phyloP scores from a whole-genome alignment of 2,329 filamentous ascomycete species.

The Trichoderma endophyticum region DNA sequence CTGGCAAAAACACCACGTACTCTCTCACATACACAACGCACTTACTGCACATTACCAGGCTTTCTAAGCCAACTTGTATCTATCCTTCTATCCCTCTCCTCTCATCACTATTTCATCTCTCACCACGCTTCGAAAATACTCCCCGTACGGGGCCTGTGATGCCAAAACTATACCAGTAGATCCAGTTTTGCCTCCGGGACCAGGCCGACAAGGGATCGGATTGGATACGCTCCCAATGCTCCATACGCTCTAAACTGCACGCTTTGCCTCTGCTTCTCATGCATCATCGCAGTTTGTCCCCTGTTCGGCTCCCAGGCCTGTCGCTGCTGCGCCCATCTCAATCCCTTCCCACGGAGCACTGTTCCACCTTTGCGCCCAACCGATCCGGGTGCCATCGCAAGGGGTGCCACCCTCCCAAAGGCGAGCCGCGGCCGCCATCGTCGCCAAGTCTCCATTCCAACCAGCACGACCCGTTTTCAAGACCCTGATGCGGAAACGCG shows the following conservation, averaged over 20 bases:
- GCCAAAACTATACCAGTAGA: not conserved
- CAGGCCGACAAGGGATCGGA: not conserved
- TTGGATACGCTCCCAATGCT: not conserved
- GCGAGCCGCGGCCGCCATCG: constrained; percentile 16
- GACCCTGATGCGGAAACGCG: constrained; percentile 8
- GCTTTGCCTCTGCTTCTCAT: not conserved
- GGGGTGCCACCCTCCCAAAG: constrained; percentile 11
- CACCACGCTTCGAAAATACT: not conserved
- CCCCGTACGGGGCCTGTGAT: not conserved
- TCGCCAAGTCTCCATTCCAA: constrained; percentile 10
- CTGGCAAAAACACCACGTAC: not conserved
- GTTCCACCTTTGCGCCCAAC: constrained; percentile 12
- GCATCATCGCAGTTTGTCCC: not conserved
- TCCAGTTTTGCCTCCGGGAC: not conserved
- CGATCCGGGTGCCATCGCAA: constrained; percentile 11
- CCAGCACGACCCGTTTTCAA: constrained; percentile 1
- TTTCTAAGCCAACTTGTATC: not conserved
- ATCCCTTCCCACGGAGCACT: not conserved
- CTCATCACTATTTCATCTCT: too few relatives aligned
- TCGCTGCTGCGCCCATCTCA: constrained; percentile 4
- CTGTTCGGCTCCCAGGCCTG: not conserved
- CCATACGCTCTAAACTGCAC: not conserved
- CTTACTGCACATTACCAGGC: not conserved
- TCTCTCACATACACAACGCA: not conserved
- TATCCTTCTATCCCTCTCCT: not conserved